Conservation (phyloP, 2,329 filamentous ascomycete genomes). For the Thelonectria discophora region DNA sequence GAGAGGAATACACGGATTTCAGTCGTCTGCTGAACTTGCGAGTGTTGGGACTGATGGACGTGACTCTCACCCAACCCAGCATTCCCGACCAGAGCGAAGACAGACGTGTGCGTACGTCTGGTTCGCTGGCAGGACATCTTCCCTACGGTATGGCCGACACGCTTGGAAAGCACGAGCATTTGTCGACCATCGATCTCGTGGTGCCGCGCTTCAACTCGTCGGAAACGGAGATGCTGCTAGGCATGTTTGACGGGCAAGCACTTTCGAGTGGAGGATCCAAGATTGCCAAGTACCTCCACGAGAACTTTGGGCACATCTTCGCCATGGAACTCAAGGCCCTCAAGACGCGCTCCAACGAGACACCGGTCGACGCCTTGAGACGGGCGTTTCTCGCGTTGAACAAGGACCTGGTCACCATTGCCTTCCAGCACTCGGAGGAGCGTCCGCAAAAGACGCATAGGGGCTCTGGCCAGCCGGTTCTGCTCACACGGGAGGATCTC, state of each 20-base stretch:
- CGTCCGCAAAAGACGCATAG: conserved; percentile 73
- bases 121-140: conserved; percentile 89
- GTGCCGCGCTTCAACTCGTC: conserved; percentile 90
- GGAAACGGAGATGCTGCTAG: conserved; percentile 88
- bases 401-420: conserved; percentile 89
- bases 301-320: conserved; percentile 91
- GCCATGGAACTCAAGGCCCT: conserved; percentile 80
- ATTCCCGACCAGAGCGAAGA: conserved; percentile 97
- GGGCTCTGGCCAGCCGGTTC: conserved; percentile 74
- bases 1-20: conserved; percentile 83
- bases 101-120: conserved; percentile 93
- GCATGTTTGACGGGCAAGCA: conserved; percentile 96
- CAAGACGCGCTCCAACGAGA: conserved; percentile 73
- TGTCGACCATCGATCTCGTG: conserved; percentile 95
- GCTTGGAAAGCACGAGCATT: conserved; percentile 88
- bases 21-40: conserved; percentile 83
- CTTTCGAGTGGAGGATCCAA: conserved; percentile 90
- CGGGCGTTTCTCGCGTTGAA: conserved; percentile 89
- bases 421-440: conserved; percentile 82
- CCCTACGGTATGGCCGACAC: conserved; percentile 98
- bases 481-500: conserved; percentile 88
- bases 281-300: conserved; percentile 95
- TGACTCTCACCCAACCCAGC: conserved; percentile 90
- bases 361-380: conserved; percentile 81
- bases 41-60: conserved; percentile 95